Evolutionary conservation across 176 grass and related monocot species (phyloP).

Genomic region (Carex cristatella): DNA sequence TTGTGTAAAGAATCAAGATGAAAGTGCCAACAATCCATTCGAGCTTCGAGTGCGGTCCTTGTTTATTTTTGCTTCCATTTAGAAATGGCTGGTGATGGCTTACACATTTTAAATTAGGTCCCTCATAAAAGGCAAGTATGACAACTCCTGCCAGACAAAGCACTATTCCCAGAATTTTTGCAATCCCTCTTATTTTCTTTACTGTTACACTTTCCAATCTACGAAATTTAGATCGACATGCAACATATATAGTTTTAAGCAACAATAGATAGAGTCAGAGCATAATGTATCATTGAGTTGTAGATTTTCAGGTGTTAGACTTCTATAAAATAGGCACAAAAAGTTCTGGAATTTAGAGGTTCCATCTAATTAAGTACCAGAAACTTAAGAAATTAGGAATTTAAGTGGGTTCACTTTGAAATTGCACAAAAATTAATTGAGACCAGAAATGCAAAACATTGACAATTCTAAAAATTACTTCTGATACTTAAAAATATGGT

Average conservation of each 20-base stretch:
- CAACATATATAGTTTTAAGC: neutral
- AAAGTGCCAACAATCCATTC: constrained; percentile 60
- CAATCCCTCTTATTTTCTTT: constrained; percentile 28
- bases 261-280: neutral
- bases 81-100: constrained; percentile 34
- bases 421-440: neutral
- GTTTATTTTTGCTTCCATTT: neutral
- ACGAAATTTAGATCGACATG: neutral
- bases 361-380: neutral
- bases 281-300: neutral
- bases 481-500: neutral
- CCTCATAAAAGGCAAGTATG: constrained; percentile 52
- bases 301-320: neutral
- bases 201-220: constrained; percentile 47
- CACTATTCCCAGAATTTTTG: constrained; percentile 34
- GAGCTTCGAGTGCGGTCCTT: constrained; percentile 7
- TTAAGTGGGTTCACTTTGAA: neutral
- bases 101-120: constrained; percentile 45
- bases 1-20: constrained; percentile 34
- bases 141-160: constrained; percentile 49
- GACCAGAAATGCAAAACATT: neutral
- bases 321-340: neutral
- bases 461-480: neutral
- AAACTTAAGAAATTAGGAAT: neutral
- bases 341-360: neutral